Evolutionary conservation across 2,329 filamentous ascomycete species (phyloP).

Genomic region (Fusarium virguliforme): DNA sequence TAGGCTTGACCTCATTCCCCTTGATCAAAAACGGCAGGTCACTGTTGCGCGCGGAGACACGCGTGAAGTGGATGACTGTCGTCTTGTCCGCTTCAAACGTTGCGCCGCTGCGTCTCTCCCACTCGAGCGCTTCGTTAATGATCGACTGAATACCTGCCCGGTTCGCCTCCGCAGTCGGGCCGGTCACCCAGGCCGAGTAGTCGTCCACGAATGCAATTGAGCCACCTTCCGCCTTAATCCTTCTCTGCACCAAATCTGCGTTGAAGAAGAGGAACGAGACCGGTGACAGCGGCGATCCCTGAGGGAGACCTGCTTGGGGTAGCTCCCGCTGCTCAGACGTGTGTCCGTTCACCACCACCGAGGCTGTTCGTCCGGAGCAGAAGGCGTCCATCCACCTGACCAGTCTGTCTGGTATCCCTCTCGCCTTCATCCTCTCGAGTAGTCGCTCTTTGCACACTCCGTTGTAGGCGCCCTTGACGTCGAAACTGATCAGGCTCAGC

Average conservation of each 20-base stretch:
- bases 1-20: not conserved
- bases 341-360: slow-evolving; percentile 6
- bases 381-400: not conserved
- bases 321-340: not conserved
- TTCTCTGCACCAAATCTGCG: slow-evolving; percentile 10
- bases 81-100: not conserved
- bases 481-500: not conserved
- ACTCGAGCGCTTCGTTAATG: not conserved
- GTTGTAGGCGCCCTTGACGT: not conserved
- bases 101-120: not conserved
- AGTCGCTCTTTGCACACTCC: not conserved
- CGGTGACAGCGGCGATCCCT: slow-evolving; percentile 12
- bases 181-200: not conserved
- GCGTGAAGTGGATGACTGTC: not conserved
- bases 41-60: not conserved
- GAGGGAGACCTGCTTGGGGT: slow-evolving; percentile 5
- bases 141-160: not conserved
- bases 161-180: not conserved
- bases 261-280: slow-evolving; percentile 18
- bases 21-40: not conserved
- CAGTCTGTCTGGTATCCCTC: not conserved
- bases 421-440: not conserved
- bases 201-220: slow-evolving; percentile 9
- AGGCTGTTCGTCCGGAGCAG: not conserved
- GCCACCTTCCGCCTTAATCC: not conserved